Evolutionary conservation across 257 asterid species (phyloP), one percentile per base, ranked within the genome.

Genomic region (Ehretia macrophylla): DNA sequence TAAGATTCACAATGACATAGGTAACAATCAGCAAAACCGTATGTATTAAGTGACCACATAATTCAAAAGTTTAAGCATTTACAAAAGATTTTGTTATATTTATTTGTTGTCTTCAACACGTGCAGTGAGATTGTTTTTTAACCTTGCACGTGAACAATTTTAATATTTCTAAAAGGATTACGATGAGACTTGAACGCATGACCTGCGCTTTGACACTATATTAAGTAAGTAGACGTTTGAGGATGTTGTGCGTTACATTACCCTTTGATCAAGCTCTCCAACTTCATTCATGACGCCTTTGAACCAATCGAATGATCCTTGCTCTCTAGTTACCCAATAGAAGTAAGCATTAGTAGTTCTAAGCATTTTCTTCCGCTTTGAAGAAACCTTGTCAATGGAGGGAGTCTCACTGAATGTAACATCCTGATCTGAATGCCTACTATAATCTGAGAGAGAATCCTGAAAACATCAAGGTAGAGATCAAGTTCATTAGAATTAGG

Each of bases 271-370:
- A 49, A 79, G 90, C 45, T 90, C 96, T 1, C 90, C 90, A n/a
- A 90, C 92, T 78, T 90, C 97, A 62, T 90, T 73, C 97, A 90
- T 86, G 20, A 90, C 90, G 3, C 97, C 96, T 79, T 86, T 90
- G 80, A 90, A 90, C 95, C 97, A 90, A 76, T 90, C 97, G 51
- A 90, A 87, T 2, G 96, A 90, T 4, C 96, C 97, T 75, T 87
- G 97, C 67, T 90, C 97, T 67, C 97, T 81, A 1, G 97, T 90
- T 21, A 87, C 98, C 98, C 98, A 90, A 65, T 90, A 90, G 49
- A 87, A 90, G 79, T 90, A 90, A 48, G 98, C 98, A 67, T 87
- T 87, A 0, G 94, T 87, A 23, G 96, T 90, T 70, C 83, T 74
- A 16, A 90, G 64, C 32, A 87, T 57, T 51, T 72, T 82, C 78